Evolutionary conservation across 352 stramenopile species (phyloP).

Genomic region (Globisporangium polare): DNA sequence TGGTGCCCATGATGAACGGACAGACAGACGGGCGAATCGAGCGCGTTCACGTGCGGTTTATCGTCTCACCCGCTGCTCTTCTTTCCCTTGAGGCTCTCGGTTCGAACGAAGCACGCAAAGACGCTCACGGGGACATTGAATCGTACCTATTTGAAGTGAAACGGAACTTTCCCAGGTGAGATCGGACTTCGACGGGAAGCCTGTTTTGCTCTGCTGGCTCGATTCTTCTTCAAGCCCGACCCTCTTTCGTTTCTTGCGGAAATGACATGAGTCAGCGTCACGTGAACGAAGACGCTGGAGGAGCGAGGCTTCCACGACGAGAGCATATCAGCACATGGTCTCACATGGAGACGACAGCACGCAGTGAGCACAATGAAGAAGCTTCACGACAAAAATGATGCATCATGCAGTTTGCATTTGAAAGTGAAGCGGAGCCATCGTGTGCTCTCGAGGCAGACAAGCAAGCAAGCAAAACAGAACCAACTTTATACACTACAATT

Average conservation of each 20-base stretch:
- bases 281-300: too few species aligned
- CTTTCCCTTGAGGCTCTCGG: not conserved
- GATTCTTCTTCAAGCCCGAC: not conserved
- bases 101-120: not conserved
- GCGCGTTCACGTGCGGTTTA: not conserved
- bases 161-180: not conserved
- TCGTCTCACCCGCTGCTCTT: not conserved
- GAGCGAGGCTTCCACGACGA: too few species aligned
- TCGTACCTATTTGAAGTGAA: conserved; percentile 1
- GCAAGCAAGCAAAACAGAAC: conserved; percentile 11
- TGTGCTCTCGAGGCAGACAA: too few species aligned
- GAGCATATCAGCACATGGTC: not conserved
- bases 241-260: too few species aligned
- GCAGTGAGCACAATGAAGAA: too few species aligned
- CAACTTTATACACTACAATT: conserved; percentile 33
- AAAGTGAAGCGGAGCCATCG: not conserved
- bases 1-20: conserved; percentile 31
- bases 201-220: not conserved
- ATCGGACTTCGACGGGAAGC: not conserved
- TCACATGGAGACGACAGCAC: not conserved
- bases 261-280: too few species aligned
- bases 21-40: not conserved
- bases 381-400: not conserved
- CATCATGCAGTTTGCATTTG: conserved; percentile 3
- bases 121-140: not conserved